Percentiles rank a stretch among this genome's conserved stretches.
phyloP scores from a whole-genome alignment of 1,139 yeast species.

The Dujonia santamariae region DNA sequence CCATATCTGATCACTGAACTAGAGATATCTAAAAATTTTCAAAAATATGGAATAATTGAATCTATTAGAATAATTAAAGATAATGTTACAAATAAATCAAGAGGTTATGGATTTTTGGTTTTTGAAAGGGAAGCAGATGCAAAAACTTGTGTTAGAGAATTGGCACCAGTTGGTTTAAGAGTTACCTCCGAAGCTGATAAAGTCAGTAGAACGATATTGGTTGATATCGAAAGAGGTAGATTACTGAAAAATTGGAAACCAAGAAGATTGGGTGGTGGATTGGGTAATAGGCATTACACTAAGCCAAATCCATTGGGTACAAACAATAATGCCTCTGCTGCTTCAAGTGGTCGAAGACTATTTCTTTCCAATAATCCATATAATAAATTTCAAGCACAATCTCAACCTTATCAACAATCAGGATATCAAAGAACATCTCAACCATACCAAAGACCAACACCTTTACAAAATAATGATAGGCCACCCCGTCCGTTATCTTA shows the following conservation, averaged over 20 bases:
- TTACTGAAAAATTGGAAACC: slow-evolving; percentile 79
- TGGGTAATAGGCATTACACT: slow-evolving; percentile 57
- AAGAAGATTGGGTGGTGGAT: slow-evolving; percentile 63
- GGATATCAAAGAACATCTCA: too few relatives aligned
- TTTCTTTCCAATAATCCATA: slow-evolving; percentile 17
- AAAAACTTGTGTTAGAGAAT: slow-evolving; percentile 53
- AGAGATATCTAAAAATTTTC: slow-evolving; percentile 63
- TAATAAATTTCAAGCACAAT: too few relatives aligned
- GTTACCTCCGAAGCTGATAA: slow-evolving; percentile 13
- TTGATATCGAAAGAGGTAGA: slow-evolving; percentile 85
- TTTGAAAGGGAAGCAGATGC: slow-evolving; percentile 62
- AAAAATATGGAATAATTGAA: slow-evolving; percentile 69
- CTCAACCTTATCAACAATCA: too few relatives aligned
- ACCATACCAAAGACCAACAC: too few relatives aligned
- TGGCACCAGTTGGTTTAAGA: slow-evolving; percentile 51
- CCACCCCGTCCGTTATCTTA: too few relatives aligned
- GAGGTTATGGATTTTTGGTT: slow-evolving; percentile 85
- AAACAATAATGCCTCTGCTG: slow-evolving; percentile 54
- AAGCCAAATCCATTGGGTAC: slow-evolving; percentile 38
- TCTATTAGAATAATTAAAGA: slow-evolving; percentile 66
- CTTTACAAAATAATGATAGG: too few relatives aligned
- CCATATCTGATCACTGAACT: slow-evolving; percentile 65
- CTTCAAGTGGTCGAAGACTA: slow-evolving; percentile 36
- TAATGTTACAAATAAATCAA: slow-evolving; percentile 45
- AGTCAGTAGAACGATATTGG: slow-evolving; percentile 50